Conservation (phyloP, 2,329 filamentous ascomycete genomes). For the Didymosphaeria variabile region DNA sequence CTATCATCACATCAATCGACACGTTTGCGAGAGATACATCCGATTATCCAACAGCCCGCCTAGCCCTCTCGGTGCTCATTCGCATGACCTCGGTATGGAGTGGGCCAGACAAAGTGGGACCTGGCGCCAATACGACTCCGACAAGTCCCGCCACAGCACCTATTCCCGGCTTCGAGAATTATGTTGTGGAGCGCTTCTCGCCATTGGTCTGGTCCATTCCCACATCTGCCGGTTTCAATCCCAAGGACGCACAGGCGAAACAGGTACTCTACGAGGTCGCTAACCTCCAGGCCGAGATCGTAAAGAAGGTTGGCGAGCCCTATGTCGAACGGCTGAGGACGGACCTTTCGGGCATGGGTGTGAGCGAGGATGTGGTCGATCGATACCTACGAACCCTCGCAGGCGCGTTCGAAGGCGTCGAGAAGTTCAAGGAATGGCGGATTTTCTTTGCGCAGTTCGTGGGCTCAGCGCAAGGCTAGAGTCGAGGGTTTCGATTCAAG, state of each 20-base stretch:
- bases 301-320: conserved; percentile 84
- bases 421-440: conserved; percentile 55
- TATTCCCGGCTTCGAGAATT: conserved; percentile 88
- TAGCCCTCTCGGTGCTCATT: conserved; percentile 83
- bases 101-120: conserved; percentile 72
- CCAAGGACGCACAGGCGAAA: conserved; percentile 86
- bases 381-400: conserved; percentile 66
- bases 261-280: conserved; percentile 90
- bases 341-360: conserved; percentile 72
- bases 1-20: conserved; percentile 84
- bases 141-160: conserved; percentile 60
- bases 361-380: conserved; percentile 70
- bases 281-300: conserved; percentile 85
- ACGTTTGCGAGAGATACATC: conserved; percentile 81
- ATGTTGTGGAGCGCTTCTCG: conserved; percentile 90
- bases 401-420: conserved; percentile 44
- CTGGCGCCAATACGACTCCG: conserved; percentile 39
- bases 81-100: conserved; percentile 92
- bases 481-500: neutral
- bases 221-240: conserved; percentile 78
- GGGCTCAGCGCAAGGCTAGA: conserved; percentile 33
- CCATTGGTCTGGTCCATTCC: conserved; percentile 90
- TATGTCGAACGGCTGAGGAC: conserved; percentile 77
- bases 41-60: conserved; percentile 71
- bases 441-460: conserved; percentile 58